Evolutionary conservation across 768 basidiomycete species (phyloP), one percentile per base, ranked within the genome.

Genomic region (Xerocomellus intermedius): DNA sequence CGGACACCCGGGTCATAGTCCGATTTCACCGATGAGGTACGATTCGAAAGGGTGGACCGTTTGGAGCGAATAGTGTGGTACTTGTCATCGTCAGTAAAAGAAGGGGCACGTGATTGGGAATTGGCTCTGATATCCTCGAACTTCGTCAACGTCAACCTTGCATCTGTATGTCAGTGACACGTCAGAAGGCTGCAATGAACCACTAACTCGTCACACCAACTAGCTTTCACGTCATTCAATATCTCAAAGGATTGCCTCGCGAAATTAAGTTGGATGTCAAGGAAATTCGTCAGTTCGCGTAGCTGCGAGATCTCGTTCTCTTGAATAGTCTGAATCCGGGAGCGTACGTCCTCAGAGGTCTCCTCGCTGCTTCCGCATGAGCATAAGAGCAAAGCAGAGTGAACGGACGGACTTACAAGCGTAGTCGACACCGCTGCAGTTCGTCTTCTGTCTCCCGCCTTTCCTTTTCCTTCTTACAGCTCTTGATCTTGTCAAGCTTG

Each of bases 391-490:
- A 22, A 28, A 50, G 36, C 13, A 46, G 32, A 17, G 17, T 21
- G 26, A 48, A 47, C 2, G 5, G n/a, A 48, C 43, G 3, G 56
- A 69, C 85, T 63, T 65, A 94, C 92, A 90, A 94, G 65, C 91
- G 84, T 42, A 84, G 73, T 57, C 82, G 82, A 13, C 88, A 84
- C 32, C 77, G 78, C 42, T 86, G 82, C 57, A 90, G 73, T 63
- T 96, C 94, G 26, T 92, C 89, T 59, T 95, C 90, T 1, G 90
- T 86, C 46, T 91, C 91, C 14, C 77, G 71, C 44, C 70, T 81
- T 50, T 85, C 92, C 68, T 89, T 91, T 41, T 90, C 89, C 67
- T 94, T 94, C 76, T 94, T 97, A 56, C 77, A 74, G 48, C 68
- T 76, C 67, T 83, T 85, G 35, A 82, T 61, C 68, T 86, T 89